Evolutionary conservation across 2,329 filamentous ascomycete genomes (phyloP).

Genomic region (Colletotrichum sublineola): DNA sequence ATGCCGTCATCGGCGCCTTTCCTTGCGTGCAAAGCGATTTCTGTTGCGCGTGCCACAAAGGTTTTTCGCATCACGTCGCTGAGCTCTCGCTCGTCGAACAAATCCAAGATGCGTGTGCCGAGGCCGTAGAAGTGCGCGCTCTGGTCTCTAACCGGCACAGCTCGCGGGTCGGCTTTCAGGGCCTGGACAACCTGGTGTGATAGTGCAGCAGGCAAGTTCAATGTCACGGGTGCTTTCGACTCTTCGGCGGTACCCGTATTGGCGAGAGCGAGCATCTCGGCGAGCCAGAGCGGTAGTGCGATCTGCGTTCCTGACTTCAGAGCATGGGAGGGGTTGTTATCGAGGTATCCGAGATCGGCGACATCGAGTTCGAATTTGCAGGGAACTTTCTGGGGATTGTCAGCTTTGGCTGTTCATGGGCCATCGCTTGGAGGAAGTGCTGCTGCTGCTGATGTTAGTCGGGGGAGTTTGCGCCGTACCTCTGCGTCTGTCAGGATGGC

Average conservation of each 20-base stretch:
- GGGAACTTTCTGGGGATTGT: slow-evolving; percentile 82
- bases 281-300: slow-evolving; percentile 91
- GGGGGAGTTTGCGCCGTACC: slow-evolving; percentile 57
- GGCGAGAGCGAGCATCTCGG: slow-evolving; percentile 88
- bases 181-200: slow-evolving; percentile 87
- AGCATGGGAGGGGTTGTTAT: slow-evolving; percentile 78
- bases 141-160: slow-evolving; percentile 85
- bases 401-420: slow-evolving; percentile 3
- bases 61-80: slow-evolving; percentile 82
- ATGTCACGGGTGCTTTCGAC: slow-evolving; percentile 74
- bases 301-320: slow-evolving; percentile 86
- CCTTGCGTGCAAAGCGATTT: slow-evolving; percentile 89
- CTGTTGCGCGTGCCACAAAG: slow-evolving; percentile 83
- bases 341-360: slow-evolving; percentile 87
- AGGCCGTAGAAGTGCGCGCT: slow-evolving; percentile 91
- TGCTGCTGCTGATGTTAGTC: background rate
- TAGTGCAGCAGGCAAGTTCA: slow-evolving; percentile 85
- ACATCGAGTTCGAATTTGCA: slow-evolving; percentile 95
- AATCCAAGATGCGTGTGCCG: slow-evolving; percentile 85
- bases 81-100: slow-evolving; percentile 86
- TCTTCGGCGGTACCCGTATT: slow-evolving; percentile 56
- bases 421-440: background rate
- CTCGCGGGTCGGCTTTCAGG: slow-evolving; percentile 88
- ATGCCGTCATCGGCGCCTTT: slow-evolving; percentile 79
- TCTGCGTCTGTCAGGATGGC: slow-evolving; percentile 88